These are phyloP conservation scores for thale cress (Arabidopsis thaliana) DNA, from an alignment of 345 rosid species.

Conservation along the genomic window TAIR10.1 NC_003070.9:6259501-6260000, in stretches of 20 bases:
- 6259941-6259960: constrained; percentile 84
- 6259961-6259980: constrained; percentile 72
- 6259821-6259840: constrained; percentile 18
- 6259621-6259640: constrained; percentile 21
- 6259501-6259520: constrained; percentile 77
- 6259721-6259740: constrained; percentile 93
- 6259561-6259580: not conserved
- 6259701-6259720: constrained; percentile 89
- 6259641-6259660: constrained; percentile 79
- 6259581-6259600: constrained; percentile 12
- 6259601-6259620: constrained; percentile 14
- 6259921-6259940: constrained; percentile 95
- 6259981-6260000: constrained; percentile 86
- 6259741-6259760: constrained; percentile 92
- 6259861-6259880: constrained; percentile 67
- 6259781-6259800: constrained; percentile 15
- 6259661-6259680: constrained; percentile 81
- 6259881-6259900: constrained; percentile 90
- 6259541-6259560: constrained; percentile 43
- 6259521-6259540: constrained; percentile 92
- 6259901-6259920: constrained; percentile 92
- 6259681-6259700: constrained; percentile 95
- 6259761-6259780: constrained; percentile 50
- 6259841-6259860: constrained; percentile 14
- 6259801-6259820: constrained; percentile 14